A percentile compares a stretch with the other conserved stretches of the same genome.
These are phyloP conservation scores for Barnettozyma pratensis DNA, from an alignment of 805 yeast species.

Conservation along the genomic window DNA sequence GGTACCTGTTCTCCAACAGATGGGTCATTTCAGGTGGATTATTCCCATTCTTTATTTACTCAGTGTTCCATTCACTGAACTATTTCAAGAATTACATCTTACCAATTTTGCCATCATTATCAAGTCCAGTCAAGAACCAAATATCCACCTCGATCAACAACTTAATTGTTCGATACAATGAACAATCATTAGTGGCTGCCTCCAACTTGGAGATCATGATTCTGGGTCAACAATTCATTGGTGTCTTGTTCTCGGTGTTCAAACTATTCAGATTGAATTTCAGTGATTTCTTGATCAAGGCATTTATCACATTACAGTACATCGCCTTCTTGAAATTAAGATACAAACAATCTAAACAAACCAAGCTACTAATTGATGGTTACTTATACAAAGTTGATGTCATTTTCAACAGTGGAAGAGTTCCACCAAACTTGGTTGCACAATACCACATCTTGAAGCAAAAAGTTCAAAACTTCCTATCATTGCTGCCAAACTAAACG, in stretches of 20 bases:
- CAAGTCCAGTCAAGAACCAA: slow-evolving; percentile 22
- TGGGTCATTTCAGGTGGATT: slow-evolving; percentile 41
- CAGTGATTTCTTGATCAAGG: slow-evolving; percentile 26
- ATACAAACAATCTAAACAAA: slow-evolving; percentile 50
- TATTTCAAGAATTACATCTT: slow-evolving; percentile 51
- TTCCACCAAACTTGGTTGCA: slow-evolving; percentile 29
- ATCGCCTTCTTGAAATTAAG: slow-evolving; percentile 55
- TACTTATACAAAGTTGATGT: slow-evolving; percentile 39
- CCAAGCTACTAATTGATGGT: slow-evolving; percentile 43
- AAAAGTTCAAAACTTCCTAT: slow-evolving; percentile 6
- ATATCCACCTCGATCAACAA: slow-evolving; percentile 26
- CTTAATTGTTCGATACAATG: slow-evolving; percentile 37
- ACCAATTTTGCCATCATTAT: slow-evolving; percentile 39
- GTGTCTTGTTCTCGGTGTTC: slow-evolving; percentile 36
- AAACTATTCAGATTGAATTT: slow-evolving; percentile 26
- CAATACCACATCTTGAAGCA: slow-evolving; percentile 16
- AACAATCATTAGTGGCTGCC: slow-evolving; percentile 38
- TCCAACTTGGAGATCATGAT: slow-evolving; percentile 43
- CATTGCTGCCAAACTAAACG: slow-evolving; percentile 11
- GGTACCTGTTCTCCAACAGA: slow-evolving; percentile 39
- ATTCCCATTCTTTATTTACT: slow-evolving; percentile 58
- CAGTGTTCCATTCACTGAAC: slow-evolving; percentile 58
- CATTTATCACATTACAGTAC: slow-evolving; percentile 40
- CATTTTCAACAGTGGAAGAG: slow-evolving; percentile 29
- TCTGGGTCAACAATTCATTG: slow-evolving; percentile 34